Evolutionary conservation across 495 filamentous ascomycete species (phyloP), one percentile per base, ranked within the genome.

Genomic region (Melanomma pulvis-pyrius): DNA sequence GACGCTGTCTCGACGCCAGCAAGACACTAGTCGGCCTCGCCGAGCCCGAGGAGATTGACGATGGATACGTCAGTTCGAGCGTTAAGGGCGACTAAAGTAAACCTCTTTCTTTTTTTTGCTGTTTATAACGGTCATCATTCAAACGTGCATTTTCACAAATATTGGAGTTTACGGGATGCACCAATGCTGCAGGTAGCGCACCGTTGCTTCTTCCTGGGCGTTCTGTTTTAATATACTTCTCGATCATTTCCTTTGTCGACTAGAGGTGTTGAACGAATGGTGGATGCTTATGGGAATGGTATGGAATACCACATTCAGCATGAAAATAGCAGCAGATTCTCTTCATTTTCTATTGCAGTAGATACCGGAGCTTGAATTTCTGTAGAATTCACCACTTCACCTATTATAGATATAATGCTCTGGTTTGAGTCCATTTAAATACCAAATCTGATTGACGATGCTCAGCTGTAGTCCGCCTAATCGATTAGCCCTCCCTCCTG

Each of bases 31-130:
- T 72, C 22, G 70, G 70, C 5, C 58, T 69, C 12, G 53, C 41
- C 24, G 59, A 67, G 32, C 47, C 29, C 28, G 57, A 54, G 61
- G 63, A 57, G 47, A 68, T 57, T 11, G 73, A 75, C 62, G 71
- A 61, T 60, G 73, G 73, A 4, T 75, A 75, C 58, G 64, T 65
- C 26, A 73, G 68, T 59, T 50, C 54, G 49, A 72, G 72, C 28
- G 72, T 65, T n/a, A 67, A 55, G 57, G 57, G 57, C 12, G 64
- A 61, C 15, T 52, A 41, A 49, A 54, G 21, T 1, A 28, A 24
- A n/a, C n/a, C 21, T 22, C 15, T 12, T 11, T 62, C 21, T 61
- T 24, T 28, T 49, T 61, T 24, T 15, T 48, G 29, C 15, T 29
- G n/a, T 4, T 17, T 30, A 21, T 32, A 21, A 32, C 25, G 3